Evolutionary conservation across 371 early-diverging fungal species (phyloP), one percentile per base, ranked within the genome.

Genomic region (Mucor lusitanicus): DNA sequence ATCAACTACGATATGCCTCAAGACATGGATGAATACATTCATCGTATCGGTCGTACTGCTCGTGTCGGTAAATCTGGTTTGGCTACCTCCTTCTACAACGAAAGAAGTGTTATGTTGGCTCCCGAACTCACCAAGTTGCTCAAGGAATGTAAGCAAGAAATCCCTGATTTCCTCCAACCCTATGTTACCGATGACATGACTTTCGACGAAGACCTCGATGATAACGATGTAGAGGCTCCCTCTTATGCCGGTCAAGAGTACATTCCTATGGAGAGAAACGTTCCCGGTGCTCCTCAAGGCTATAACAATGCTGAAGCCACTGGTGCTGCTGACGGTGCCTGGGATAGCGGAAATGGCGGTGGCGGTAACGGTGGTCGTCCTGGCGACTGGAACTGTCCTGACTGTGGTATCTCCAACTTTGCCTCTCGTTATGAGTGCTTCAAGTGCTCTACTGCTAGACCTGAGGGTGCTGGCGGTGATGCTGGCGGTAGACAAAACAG

Each of bases 1-100:
- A 85, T 96, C 67, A 94, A 95, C 74, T 95, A 90, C 73, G 95
- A 97, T 78, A 75, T 95, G 65, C 89, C 91, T 48, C 75, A 75
- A 32, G 85, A 87, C 63, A 88, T 92, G 67, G 94, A 95, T 65
- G 93, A 92, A 60, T 94, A 93, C 74, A 89, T 94, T 59, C 95
- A 95, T 65, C 84, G 94, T 40, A 91, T 92, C 65, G 95, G 95
- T 61, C 84, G 94, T 66, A 90, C 92, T 56, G 94, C 88, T 48
- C 88, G 92, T 69, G 87, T 86, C 37, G 93, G 92, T 59, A 88
- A 88, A 50, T 65, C 78, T 40, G 97, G 95, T 61, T 66, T 82
- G 27, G 91, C 95, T 8, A 90, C 94, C 5, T 83, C 93, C 6
- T 95, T 96, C 74, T 92, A 81, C 67, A 87, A 87, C 58, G 70